These are phyloP conservation scores for Sisymbrium irio DNA, from an alignment of 345 rosid genomes.

Conservation along the genomic window DNA sequence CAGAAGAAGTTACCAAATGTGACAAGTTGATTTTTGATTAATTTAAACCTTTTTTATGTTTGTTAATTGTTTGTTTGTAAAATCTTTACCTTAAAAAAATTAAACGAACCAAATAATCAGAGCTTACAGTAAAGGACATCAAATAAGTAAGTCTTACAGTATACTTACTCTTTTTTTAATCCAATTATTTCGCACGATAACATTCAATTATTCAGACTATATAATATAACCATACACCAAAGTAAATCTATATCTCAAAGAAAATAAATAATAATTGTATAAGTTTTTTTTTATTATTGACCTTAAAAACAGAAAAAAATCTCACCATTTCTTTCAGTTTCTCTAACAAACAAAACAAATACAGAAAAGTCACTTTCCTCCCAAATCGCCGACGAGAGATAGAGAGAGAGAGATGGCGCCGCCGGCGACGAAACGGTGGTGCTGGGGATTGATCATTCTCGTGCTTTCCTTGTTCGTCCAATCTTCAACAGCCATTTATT, in stretches of 20 bases:
- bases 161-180: neutral
- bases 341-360: neutral
- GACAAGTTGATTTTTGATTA: too few relatives aligned
- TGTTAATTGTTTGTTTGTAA: too few relatives aligned
- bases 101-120: too few relatives aligned
- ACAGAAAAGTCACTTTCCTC: neutral
- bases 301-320: neutral
- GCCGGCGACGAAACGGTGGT: conserved; percentile 54
- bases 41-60: too few relatives aligned
- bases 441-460: conserved; percentile 35
- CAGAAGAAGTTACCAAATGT: neutral
- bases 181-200: conserved; percentile 25
- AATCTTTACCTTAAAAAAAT: neutral
- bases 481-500: conserved; percentile 76
- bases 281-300: conserved; percentile 5
- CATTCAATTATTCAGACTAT: neutral
- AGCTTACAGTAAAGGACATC: neutral
- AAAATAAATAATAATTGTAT: neutral
- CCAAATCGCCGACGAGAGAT: conserved; percentile 18
- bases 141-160: neutral
- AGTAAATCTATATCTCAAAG: neutral
- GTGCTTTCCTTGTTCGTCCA: conserved; percentile 41
- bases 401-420: conserved; percentile 49
- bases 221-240: neutral
- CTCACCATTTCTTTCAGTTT: neutral